These are phyloP conservation scores for Pseudocercospora pini-densiflorae DNA, from an alignment of 2,329 filamentous ascomycete genomes.

Conservation along the genomic window DNA sequence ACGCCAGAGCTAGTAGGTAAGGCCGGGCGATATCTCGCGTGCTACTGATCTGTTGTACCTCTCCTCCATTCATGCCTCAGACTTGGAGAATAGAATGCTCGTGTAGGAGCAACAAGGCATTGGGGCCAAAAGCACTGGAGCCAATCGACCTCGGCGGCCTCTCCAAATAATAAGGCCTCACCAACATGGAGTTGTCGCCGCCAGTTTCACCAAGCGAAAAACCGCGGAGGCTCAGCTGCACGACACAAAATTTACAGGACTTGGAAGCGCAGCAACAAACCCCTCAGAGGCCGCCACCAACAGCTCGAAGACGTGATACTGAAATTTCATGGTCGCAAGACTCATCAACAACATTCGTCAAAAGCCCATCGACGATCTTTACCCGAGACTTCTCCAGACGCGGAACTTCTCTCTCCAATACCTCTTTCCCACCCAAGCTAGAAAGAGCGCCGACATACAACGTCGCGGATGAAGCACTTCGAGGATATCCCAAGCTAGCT, in stretches of 20 bases:
- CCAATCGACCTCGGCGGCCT: slow-evolving; percentile 1
- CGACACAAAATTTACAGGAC: background rate
- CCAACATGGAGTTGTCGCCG: background rate
- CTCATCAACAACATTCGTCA: slow-evolving; percentile 13
- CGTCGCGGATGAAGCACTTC: slow-evolving; percentile 23
- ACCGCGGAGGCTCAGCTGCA: slow-evolving; percentile 7
- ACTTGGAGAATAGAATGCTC: background rate
- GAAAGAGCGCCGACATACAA: slow-evolving; percentile 19
- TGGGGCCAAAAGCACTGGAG: background rate
- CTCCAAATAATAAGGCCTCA: background rate
- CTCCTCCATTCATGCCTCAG: background rate
- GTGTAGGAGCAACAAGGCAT: background rate
- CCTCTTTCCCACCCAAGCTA: slow-evolving; percentile 11
- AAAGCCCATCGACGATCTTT: slow-evolving; percentile 3
- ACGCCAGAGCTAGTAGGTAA: background rate
- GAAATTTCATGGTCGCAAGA: slow-evolving; percentile 12
- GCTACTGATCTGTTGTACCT: background rate
- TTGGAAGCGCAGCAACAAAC: slow-evolving; percentile 9
- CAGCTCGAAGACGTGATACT: slow-evolving; percentile 10
- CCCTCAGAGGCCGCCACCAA: background rate
- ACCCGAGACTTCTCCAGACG: slow-evolving; percentile 14
- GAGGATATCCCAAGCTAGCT: slow-evolving; percentile 31
- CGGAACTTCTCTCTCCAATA: slow-evolving; percentile 16
- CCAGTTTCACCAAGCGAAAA: background rate
- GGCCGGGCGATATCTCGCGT: too few relatives aligned